phyloP scores from a whole-genome alignment of 2,329 filamentous ascomycete species.

The Aspergillus neotritici region DNA sequence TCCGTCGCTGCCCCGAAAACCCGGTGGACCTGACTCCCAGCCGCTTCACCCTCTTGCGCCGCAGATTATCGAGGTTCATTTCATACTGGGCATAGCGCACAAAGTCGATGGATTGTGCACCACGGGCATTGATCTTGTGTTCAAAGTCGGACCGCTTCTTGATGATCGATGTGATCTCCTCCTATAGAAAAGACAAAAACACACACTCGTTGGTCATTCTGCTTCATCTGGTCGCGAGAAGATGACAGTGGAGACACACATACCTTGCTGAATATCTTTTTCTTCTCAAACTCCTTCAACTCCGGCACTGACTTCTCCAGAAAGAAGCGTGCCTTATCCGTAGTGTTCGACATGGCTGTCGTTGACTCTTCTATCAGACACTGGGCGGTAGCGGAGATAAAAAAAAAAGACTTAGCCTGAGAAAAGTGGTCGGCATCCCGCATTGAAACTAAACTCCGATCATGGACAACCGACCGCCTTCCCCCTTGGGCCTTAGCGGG shows the following conservation, averaged over 20 bases:
- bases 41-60: constrained; percentile 75
- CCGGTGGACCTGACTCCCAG: constrained; percentile 68
- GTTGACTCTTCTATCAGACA: constrained; percentile 3
- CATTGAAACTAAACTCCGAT: constrained; percentile 21
- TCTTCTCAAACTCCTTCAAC: constrained; percentile 84
- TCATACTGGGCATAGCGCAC: constrained; percentile 73
- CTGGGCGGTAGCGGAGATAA: background rate
- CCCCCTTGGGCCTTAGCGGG: constrained; percentile 10
- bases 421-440: constrained; percentile 32
- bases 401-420: constrained; percentile 10
- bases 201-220: constrained; percentile 7
- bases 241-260: constrained; percentile 11
- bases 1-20: constrained; percentile 70
- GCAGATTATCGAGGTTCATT: constrained; percentile 64
- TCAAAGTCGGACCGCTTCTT: constrained; percentile 90
- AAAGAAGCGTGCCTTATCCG: constrained; percentile 92
- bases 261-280: constrained; percentile 81
- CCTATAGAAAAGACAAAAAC: constrained; percentile 43
- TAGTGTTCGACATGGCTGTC: constrained; percentile 67
- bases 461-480: constrained; percentile 5
- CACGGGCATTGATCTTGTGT: constrained; percentile 78
- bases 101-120: constrained; percentile 71
- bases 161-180: constrained; percentile 84
- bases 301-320: constrained; percentile 89
- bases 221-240: background rate